Base-by-base conservation (phyloP, 2,329 filamentous ascomycete genomes). In the Botryosphaeria dothidea region DNA sequence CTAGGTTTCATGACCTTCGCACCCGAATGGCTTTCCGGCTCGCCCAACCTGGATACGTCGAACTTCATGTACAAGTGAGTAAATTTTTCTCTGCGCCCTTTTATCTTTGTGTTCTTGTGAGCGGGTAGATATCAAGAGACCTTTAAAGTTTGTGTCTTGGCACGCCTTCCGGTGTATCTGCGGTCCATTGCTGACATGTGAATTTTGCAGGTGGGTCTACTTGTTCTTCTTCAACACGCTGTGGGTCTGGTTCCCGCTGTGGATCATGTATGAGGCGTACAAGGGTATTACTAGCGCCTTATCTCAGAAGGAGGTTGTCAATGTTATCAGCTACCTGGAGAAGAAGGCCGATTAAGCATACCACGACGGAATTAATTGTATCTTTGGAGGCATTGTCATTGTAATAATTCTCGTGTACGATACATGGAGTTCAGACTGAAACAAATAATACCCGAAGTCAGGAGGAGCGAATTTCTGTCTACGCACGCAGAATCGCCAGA, bases 221-320 rank as follows among this genome's bases (percentile, higher is more conserved):
- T 74, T 90, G 67, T 75, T 84, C 66, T 88, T 88, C 74, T 89
- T 89, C 77, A 90, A 90, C 71, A 84, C 79, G 19, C 75, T 89
- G 3, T 89, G 86, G 86, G 86, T 89, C 17, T 81, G 82, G 67
- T 80, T 88, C 66, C 86, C 86, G 1, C 66, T 83, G 21, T 88
- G 85, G 84, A 82, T 87, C 45, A 69, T 88, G 64, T 83, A 76
- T 69, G 83, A 85, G 72, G 81, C 81, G 1, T 83, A 82, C 61
- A 74, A 75, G 48, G 81, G 83, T 66, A 73, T 84, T 52, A 77
- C 38, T 56, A 69, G 63, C 52, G 52, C 62, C 25, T 23, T 65
- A 41, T 57, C 51, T 8, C 62, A 65, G 51, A 48, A 48, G 19
- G 62, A 65, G 29, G 52, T 65, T 13, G 51, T 65, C 36, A 65